These are phyloP conservation scores for Gossypium mustelinum DNA, from an alignment of 345 rosid genomes.

Conservation along the genomic window DNA sequence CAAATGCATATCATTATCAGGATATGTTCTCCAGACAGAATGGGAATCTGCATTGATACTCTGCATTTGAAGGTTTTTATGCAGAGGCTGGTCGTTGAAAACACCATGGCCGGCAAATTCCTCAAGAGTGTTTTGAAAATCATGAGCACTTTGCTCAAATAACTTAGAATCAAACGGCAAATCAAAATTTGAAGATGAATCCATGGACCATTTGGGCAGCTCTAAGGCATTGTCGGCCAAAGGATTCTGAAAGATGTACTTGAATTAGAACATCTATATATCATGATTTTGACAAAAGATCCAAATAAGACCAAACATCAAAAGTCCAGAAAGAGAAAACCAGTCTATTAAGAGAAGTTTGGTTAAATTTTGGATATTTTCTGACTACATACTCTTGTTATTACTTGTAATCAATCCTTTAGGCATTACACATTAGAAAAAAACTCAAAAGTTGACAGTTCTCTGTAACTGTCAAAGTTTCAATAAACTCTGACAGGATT, in stretches of 20 bases:
- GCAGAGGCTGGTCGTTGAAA: slow-evolving; percentile 35
- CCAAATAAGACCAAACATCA: background rate
- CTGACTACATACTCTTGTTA: background rate
- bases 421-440: background rate
- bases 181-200: slow-evolving; percentile 40
- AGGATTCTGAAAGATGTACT: slow-evolving; percentile 33
- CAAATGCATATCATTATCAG: slow-evolving; percentile 34
- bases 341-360: background rate
- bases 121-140: slow-evolving; percentile 29
- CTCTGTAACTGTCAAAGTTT: background rate
- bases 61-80: slow-evolving; percentile 28
- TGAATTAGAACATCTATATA: slow-evolving; percentile 18
- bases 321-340: background rate
- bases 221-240: slow-evolving; percentile 28
- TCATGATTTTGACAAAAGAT: slow-evolving; percentile 5
- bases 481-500: background rate
- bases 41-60: slow-evolving; percentile 34
- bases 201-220: slow-evolving; percentile 32
- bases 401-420: background rate
- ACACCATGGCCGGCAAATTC: slow-evolving; percentile 30
- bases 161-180: slow-evolving; percentile 40
- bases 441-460: background rate
- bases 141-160: slow-evolving; percentile 45
- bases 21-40: slow-evolving; percentile 25
- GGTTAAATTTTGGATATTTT: background rate